A percentile compares a stretch with the other conserved stretches of the same genome.
Evolutionary conservation across 352 stramenopile genomes (phyloP).

Genomic region (Phytophthora citricola): DNA sequence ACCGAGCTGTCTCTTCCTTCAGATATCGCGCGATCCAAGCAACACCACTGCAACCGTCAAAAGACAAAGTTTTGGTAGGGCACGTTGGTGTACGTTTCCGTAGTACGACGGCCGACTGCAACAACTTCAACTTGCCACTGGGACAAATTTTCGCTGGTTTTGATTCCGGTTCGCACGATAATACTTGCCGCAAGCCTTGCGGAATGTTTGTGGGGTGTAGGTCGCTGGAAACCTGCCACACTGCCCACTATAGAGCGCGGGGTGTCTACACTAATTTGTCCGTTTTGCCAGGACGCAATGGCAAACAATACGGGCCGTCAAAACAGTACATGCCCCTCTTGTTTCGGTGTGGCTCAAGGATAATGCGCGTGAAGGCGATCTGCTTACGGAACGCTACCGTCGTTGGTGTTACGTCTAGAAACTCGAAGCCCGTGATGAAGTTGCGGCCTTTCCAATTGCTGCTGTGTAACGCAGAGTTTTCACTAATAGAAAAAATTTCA

Average conservation of each 20-base stretch:
- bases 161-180: too few relatives aligned
- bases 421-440: neutral
- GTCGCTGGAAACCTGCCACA: neutral
- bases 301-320: too few relatives aligned
- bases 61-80: neutral
- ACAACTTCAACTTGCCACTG: neutral
- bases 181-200: neutral
- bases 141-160: neutral
- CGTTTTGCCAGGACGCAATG: neutral
- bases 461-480: neutral
- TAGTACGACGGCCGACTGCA: neutral
- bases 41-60: neutral
- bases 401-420: neutral
- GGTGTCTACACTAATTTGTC: neutral
- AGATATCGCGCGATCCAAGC: neutral
- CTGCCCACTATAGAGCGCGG: neutral
- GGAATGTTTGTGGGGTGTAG: neutral
- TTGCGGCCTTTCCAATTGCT: constrained; percentile 1
- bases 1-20: constrained; percentile 2
- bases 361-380: too few relatives aligned
- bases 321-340: too few relatives aligned
- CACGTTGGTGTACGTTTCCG: neutral
- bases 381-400: neutral
- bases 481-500: neutral
- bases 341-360: too few relatives aligned